phyloP scores from a whole-genome alignment of 129 eudicot genomes.

The Silybum marianum region DNA sequence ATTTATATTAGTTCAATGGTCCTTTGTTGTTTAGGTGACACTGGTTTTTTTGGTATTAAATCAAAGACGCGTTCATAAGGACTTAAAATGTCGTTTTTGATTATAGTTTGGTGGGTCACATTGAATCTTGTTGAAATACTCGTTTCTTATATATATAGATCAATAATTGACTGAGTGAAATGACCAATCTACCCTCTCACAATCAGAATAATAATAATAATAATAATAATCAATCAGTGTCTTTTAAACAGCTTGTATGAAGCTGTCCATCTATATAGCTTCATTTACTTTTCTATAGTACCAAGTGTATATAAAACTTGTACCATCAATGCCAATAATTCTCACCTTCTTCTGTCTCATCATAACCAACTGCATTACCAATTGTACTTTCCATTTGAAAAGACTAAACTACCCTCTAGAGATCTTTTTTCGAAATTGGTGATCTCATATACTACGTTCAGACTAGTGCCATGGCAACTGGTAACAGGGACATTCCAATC shows the following conservation, averaged over 20 bases:
- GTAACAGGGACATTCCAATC: too few relatives aligned
- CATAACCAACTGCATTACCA: neutral
- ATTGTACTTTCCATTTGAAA: neutral
- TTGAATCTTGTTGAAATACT: slow-evolving; percentile 18
- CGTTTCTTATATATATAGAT: slow-evolving; percentile 15
- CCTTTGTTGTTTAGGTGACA: neutral
- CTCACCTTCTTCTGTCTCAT: neutral
- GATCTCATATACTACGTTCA: neutral
- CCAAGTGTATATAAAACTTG: neutral
- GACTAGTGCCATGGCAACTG: too few relatives aligned
- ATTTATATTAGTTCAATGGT: neutral
- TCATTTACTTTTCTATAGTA: neutral
- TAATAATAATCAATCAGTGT: slow-evolving; percentile 26
- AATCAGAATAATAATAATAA: slow-evolving; percentile 32
- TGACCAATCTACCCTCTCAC: slow-evolving; percentile 28
- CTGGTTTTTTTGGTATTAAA: neutral
- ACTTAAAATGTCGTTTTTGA: slow-evolving; percentile 5
- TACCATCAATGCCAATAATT: slow-evolving; percentile 2
- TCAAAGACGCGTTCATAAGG: slow-evolving; percentile 1
- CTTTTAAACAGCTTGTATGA: slow-evolving; percentile 32
- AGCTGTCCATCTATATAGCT: slow-evolving; percentile 8
- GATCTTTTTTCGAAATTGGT: too few relatives aligned
- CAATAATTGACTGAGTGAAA: slow-evolving; percentile 32
- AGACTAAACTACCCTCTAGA: neutral
- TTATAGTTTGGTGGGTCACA: slow-evolving; percentile 24